These are phyloP conservation scores for Panus rudis DNA, from an alignment of 768 basidiomycete genomes.

Conservation along the genomic window DNA sequence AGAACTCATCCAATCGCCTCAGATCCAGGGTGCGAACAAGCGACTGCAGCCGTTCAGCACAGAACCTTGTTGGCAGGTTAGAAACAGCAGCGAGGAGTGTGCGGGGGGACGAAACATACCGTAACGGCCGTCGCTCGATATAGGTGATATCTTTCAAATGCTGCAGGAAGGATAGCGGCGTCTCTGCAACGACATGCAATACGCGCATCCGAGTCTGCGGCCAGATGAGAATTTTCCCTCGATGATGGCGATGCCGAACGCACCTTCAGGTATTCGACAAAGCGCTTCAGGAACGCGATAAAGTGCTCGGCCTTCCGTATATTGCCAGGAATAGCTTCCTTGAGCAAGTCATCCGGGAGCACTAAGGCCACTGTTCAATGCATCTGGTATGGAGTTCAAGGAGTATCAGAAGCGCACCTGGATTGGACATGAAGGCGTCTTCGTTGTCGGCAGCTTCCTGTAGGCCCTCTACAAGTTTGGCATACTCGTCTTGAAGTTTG, in stretches of 20 bases:
- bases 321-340: constrained; percentile 95
- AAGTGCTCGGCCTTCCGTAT: constrained; percentile 99
- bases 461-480: constrained; percentile 88
- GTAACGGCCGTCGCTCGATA: constrained; percentile 87
- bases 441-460: constrained; percentile 71
- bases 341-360: constrained; percentile 88
- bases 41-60: constrained; percentile 91
- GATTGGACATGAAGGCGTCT: constrained; percentile 85
- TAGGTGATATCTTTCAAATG: constrained; percentile 99
- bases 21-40: constrained; percentile 89
- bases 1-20: constrained; percentile 84
- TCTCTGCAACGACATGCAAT: constrained; percentile 98
- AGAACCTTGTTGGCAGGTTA: constrained; percentile 57
- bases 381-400: constrained; percentile 3
- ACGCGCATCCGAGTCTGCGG: constrained; percentile 94
- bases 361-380: constrained; percentile 36
- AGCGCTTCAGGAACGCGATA: constrained; percentile 94
- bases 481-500: constrained; percentile 95
- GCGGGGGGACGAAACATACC: constrained; percentile 41
- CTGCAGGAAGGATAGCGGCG: constrained; percentile 92
- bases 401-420: constrained; percentile 41
- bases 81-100: background rate
- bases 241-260: background rate
- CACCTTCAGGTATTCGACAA: constrained; percentile 98
- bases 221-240: background rate